These are phyloP conservation scores for Diaporthe batatas DNA, from an alignment of 2,329 filamentous ascomycete species.

Conservation along the genomic window DNA sequence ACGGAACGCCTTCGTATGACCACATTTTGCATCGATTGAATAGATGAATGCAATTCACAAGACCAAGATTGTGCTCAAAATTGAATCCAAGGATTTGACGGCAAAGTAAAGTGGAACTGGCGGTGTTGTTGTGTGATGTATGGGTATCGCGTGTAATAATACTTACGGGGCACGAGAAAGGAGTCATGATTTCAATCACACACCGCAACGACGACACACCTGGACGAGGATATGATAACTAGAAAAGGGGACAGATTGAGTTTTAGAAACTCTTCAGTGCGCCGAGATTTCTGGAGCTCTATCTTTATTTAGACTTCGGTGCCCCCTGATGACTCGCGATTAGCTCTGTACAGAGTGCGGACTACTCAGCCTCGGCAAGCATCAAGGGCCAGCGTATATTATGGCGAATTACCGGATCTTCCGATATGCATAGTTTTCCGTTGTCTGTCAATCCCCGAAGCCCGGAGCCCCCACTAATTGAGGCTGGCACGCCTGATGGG, in stretches of 20 bases:
- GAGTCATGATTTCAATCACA: neutral
- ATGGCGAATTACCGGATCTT: constrained; percentile 11
- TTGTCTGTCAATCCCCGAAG: too few species aligned
- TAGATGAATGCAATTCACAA: too few species aligned
- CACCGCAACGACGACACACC: neutral
- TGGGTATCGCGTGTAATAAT: neutral
- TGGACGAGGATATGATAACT: neutral
- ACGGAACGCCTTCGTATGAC: too few species aligned
- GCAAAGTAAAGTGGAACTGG: too few species aligned
- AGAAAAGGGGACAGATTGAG: neutral
- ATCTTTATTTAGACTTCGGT: neutral
- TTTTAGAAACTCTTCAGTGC: neutral
- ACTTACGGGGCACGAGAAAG: too few species aligned
- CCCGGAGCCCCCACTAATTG: too few species aligned
- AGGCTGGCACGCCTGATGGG: neutral
- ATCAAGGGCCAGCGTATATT: constrained; percentile 2
- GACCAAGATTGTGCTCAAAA: too few species aligned
- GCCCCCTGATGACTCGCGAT: neutral
- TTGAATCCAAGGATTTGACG: too few species aligned
- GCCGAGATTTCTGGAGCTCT: neutral
- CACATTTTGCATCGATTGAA: too few species aligned
- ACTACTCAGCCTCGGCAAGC: constrained; percentile 18
- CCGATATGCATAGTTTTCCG: neutral
- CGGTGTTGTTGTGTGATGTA: neutral
- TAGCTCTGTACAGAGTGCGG: neutral